Conservation (phyloP, 2,329 filamentous ascomycete species). For the Monilinia fructicola region DNA sequence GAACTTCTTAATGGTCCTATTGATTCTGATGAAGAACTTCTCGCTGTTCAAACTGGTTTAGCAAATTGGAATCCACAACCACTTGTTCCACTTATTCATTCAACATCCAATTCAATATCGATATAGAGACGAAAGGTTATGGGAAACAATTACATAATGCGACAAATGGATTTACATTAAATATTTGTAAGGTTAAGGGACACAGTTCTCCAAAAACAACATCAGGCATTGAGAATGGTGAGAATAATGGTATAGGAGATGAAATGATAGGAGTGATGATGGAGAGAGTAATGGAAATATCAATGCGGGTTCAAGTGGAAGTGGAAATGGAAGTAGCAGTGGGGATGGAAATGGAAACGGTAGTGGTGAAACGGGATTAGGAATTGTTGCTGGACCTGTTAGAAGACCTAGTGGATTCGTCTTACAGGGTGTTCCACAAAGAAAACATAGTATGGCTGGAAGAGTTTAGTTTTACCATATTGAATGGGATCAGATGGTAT, state of each 20-base stretch:
- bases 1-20: conserved; percentile 75
- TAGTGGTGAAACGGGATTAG: conserved; percentile 4
- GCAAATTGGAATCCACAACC: conserved; percentile 76
- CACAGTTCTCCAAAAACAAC: conserved; percentile 56
- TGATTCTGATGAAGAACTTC: conserved; percentile 93
- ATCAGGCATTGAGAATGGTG: conserved; percentile 40
- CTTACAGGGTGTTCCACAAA: conserved; percentile 30
- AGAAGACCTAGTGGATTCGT: conserved; percentile 31
- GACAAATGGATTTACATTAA: conserved; percentile 63
- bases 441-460: conserved; percentile 12
- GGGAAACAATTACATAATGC: conserved; percentile 67
- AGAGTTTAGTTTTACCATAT: not conserved
- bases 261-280: conserved; percentile 11
- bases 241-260: conserved; percentile 1
- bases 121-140: conserved; percentile 62
- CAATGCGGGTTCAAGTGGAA: not conserved
- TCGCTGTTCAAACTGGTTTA: conserved; percentile 80
- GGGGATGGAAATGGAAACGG: conserved; percentile 9
- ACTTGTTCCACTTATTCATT: conserved; percentile 65
- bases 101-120: conserved; percentile 62
- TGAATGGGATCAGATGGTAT: not conserved
- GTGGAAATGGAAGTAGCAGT: not conserved
- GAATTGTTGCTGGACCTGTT: conserved; percentile 26
- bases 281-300: not conserved
- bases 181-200: conserved; percentile 60